A percentile compares a stretch with the other conserved stretches of the same genome.
Conservation (phyloP, 805 yeast genomes). For the Pichia membranifaciens region DNA sequence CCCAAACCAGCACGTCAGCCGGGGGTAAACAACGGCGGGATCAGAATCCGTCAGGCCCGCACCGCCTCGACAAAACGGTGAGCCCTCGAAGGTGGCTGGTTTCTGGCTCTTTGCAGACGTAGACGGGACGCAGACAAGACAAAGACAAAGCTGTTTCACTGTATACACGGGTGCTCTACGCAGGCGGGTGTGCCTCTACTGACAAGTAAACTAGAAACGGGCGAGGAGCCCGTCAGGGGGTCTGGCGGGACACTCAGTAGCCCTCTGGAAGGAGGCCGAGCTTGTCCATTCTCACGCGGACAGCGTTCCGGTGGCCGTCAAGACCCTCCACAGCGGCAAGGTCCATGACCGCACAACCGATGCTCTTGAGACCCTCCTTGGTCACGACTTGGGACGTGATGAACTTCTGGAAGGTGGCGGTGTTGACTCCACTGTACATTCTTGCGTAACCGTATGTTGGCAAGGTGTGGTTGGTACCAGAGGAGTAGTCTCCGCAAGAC, state of each 20-base stretch:
- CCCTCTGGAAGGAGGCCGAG: constrained; percentile 40
- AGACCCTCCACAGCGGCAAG: constrained; percentile 95
- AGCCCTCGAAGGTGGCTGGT: too few species aligned
- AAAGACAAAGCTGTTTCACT: too few species aligned
- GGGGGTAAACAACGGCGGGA: too few species aligned
- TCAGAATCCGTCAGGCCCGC: background rate
- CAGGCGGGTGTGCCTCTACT: too few species aligned
- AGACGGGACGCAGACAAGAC: too few species aligned
- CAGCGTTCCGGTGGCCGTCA: constrained; percentile 97
- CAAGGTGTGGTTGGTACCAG: constrained; percentile 96
- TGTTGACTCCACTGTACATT: constrained; percentile 96
- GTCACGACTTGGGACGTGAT: constrained; percentile 91
- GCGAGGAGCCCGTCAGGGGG: too few species aligned
- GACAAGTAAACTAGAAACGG: too few species aligned
- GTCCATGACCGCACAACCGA: constrained; percentile 95
- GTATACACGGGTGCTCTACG: background rate
- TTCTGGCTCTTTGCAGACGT: background rate
- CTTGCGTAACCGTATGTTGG: constrained; percentile 98
- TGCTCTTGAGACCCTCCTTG: constrained; percentile 74
- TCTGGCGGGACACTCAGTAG: too few species aligned
- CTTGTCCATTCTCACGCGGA: constrained; percentile 86
- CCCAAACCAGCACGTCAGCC: too few species aligned
- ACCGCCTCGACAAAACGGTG: too few species aligned
- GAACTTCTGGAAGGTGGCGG: constrained; percentile 91
- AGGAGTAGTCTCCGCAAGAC: constrained; percentile 96